Evolutionary conservation across 352 stramenopile genomes (phyloP), one percentile per base, ranked within the genome.

Genomic region (Globisporangium splendens): DNA sequence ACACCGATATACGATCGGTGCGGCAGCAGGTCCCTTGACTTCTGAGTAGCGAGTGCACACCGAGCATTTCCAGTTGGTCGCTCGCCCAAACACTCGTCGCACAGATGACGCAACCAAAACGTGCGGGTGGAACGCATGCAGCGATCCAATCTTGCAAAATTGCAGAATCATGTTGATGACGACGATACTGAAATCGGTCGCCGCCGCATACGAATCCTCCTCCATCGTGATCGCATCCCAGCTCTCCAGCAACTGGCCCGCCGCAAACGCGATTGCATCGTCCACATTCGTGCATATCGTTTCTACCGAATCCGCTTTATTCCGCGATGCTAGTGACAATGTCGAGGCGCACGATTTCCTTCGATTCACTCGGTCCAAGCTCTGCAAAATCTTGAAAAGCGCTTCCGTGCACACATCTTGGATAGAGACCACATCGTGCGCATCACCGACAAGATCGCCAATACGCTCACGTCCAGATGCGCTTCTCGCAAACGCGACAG

Each of bases 111-210:
- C 51, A 15, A 79, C 44, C 47, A 84, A 42, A 11, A 56, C 43
- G 62, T 84, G 74, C 12, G 70, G 50, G 55, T 84, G 74, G 51
- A 79, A 79, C 11, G 60, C 46, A 56, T 84, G 74, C 13, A 59
- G 54, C 35, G 63, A 61, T 1, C 69, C 69, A 12, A 79, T 44
- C 31, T 33, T 56, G 4, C 48, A 42, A 33, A 67, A 59, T 38
- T 81, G 74, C 12, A 84, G 57, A 38, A 77, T 12, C 11, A 52
- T 52, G 33, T 84, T 83, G 20, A 83, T 66, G 35, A 76, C 51
- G 1, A 53, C 51, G 11, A 77, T 68, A 17, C 56, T 55, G 50
- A 72, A 63, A 22, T 54, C 57, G 47, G 68, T 56, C 35, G n/a
- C 8, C 11, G 21, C 20, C 8, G 46, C 10, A 15, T 20, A 49